Evolutionary conservation across 306 rosid genomes (phyloP).

Genomic region (Alnus rubra): DNA sequence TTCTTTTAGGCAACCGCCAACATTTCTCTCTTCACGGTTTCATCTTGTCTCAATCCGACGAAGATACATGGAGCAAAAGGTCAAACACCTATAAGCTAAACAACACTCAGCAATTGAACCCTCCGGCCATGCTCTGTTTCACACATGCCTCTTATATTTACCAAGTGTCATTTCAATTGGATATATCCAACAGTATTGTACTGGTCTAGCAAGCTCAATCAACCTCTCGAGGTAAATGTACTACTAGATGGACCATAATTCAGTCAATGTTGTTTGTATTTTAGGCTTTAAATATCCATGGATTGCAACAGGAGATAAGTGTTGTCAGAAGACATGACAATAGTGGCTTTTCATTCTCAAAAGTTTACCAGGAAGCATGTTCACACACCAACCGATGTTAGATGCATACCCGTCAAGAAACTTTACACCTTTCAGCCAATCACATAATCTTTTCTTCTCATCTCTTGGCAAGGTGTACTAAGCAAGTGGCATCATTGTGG

Average conservation of each 20-base stretch:
- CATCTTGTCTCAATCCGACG: too few relatives aligned
- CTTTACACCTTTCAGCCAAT: not conserved
- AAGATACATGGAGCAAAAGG: too few relatives aligned
- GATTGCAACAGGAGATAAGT: not conserved
- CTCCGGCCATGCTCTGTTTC: too few relatives aligned
- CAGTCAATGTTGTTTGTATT: not conserved
- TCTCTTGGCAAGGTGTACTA: not conserved
- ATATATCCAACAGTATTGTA: too few relatives aligned
- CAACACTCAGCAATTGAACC: too few relatives aligned
- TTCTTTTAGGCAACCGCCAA: not conserved
- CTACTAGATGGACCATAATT: not conserved
- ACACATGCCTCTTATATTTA: too few relatives aligned
- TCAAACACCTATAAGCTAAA: too few relatives aligned
- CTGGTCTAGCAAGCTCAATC: too few relatives aligned
- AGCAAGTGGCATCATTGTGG: not conserved
- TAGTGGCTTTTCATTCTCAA: not conserved
- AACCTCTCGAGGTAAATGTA: too few relatives aligned
- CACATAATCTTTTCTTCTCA: not conserved
- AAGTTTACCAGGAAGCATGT: not conserved
- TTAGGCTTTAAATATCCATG: not conserved
- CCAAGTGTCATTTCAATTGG: too few relatives aligned
- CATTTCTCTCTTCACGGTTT: not conserved
- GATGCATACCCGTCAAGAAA: too few relatives aligned
- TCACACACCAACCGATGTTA: not conserved
- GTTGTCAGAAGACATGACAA: constrained; percentile 12